Conservation (phyloP, 1,284 basidiomycete genomes). For the Cryptococcus deneoformans region DNA sequence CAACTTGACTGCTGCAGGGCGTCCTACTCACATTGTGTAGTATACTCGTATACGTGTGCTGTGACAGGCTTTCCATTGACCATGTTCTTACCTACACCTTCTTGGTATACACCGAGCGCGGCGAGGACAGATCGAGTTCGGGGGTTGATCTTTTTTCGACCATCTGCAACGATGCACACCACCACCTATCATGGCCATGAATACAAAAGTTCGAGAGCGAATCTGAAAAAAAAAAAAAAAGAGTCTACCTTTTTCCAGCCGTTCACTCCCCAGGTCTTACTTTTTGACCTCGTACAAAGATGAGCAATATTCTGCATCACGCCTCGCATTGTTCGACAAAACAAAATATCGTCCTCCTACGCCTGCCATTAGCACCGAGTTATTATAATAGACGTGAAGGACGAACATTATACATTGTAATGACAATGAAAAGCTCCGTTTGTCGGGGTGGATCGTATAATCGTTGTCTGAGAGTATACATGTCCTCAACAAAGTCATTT, state of each 20-base stretch:
- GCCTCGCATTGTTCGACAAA: conserved; percentile 86
- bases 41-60: conserved; percentile 95
- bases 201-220: neutral
- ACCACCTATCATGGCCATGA: conserved; percentile 44
- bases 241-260: conserved; percentile 86
- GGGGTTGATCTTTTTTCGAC: conserved; percentile 78
- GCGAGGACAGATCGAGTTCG: conserved; percentile 81
- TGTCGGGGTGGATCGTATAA: conserved; percentile 75
- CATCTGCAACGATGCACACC: conserved; percentile 66
- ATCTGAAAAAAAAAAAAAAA: no score
- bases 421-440: conserved; percentile 71
- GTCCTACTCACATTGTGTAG: conserved; percentile 67
- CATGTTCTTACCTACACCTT: conserved; percentile 86
- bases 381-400: neutral
- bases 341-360: conserved; percentile 65
- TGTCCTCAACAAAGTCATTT: conserved; percentile 74
- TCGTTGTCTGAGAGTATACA: conserved; percentile 74
- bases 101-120: conserved; percentile 81
- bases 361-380: neutral
- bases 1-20: neutral
- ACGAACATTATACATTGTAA: conserved; percentile 65
- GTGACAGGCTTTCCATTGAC: conserved; percentile 82
- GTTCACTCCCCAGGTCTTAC: conserved; percentile 92
- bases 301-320: conserved; percentile 73
- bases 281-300: conserved; percentile 49